A percentile compares a stretch with the other conserved stretches of the same genome.
phyloP scores from a whole-genome alignment of 306 rosid species.

The Vigna reflexopilosa region DNA sequence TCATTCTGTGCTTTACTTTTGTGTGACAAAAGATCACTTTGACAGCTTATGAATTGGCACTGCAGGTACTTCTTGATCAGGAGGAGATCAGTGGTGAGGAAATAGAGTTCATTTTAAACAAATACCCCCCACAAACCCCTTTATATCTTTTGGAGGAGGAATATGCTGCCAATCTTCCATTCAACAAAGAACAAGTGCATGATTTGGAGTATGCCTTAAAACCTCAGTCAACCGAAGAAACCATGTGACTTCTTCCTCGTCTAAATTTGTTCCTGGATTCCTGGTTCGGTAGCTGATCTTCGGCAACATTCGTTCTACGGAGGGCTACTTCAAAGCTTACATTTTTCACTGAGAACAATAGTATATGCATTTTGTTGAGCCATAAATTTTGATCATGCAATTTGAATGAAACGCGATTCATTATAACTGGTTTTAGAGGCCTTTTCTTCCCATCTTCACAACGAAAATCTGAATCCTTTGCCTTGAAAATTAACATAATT shows the following conservation, averaged over 20 bases:
- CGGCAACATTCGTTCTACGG: constrained; percentile 17
- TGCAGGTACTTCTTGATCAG: constrained; percentile 82
- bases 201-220: constrained; percentile 60
- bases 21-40: constrained; percentile 22
- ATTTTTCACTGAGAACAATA: not conserved
- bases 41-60: constrained; percentile 35
- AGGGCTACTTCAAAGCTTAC: constrained; percentile 19
- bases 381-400: constrained; percentile 45
- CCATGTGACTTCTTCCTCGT: constrained; percentile 44
- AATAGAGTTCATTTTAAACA: constrained; percentile 72
- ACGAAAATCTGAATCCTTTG: constrained; percentile 12
- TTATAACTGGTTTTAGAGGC: constrained; percentile 7
- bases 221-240: constrained; percentile 59
- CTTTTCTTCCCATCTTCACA: not conserved
- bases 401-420: constrained; percentile 27
- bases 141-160: constrained; percentile 69
- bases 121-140: constrained; percentile 89
- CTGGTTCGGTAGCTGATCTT: constrained; percentile 31
- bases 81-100: constrained; percentile 82
- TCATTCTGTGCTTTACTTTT: constrained; percentile 20
- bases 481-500: not conserved
- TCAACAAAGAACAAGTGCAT: constrained; percentile 50
- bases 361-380: constrained; percentile 27
- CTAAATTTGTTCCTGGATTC: constrained; percentile 8
- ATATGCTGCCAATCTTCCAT: constrained; percentile 72